Conservation (phyloP, 2,329 filamentous ascomycete genomes). For the Chlorencoelia australis region DNA sequence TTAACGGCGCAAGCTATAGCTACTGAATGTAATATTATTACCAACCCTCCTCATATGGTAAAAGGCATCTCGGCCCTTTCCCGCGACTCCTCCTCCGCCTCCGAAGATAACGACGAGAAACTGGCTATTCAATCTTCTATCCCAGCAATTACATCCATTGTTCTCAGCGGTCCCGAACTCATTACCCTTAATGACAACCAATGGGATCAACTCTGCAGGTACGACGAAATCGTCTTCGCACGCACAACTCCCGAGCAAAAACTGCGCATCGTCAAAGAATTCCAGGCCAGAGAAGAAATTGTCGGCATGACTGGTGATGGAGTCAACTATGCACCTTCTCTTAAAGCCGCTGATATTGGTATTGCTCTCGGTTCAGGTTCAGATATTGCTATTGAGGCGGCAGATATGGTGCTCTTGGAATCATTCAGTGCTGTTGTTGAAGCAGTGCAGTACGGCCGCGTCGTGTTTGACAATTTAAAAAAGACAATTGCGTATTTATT, state of each 20-base stretch:
- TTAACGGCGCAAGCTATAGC: slow-evolving; percentile 67
- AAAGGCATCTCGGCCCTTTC: slow-evolving; percentile 39
- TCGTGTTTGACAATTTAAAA: slow-evolving; percentile 44
- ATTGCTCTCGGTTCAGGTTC: slow-evolving; percentile 55
- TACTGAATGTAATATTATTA: slow-evolving; percentile 54
- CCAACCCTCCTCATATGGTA: slow-evolving; percentile 36
- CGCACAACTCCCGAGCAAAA: slow-evolving; percentile 71
- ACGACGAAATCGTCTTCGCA: slow-evolving; percentile 59
- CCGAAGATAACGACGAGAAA: slow-evolving; percentile 1
- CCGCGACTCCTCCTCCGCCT: slow-evolving; percentile 13
- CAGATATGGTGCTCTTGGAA: slow-evolving; percentile 42
- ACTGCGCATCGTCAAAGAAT: slow-evolving; percentile 66
- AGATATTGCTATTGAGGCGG: slow-evolving; percentile 54
- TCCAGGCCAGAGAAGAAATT: slow-evolving; percentile 49
- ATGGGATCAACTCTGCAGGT: slow-evolving; percentile 55
- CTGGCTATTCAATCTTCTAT: neutral
- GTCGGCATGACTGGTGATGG: slow-evolving; percentile 50
- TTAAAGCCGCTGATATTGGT: slow-evolving; percentile 43
- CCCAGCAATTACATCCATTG: slow-evolving; percentile 35
- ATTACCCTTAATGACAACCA: slow-evolving; percentile 54
- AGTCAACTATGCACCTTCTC: slow-evolving; percentile 44
- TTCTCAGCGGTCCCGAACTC: slow-evolving; percentile 56
- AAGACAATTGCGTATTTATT: slow-evolving; percentile 47
- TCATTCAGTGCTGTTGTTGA: slow-evolving; percentile 43
- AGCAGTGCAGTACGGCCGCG: slow-evolving; percentile 41